phyloP scores from a whole-genome alignment of 192 early-diverging fungal genomes.

The Lobulomyces angularis region DNA sequence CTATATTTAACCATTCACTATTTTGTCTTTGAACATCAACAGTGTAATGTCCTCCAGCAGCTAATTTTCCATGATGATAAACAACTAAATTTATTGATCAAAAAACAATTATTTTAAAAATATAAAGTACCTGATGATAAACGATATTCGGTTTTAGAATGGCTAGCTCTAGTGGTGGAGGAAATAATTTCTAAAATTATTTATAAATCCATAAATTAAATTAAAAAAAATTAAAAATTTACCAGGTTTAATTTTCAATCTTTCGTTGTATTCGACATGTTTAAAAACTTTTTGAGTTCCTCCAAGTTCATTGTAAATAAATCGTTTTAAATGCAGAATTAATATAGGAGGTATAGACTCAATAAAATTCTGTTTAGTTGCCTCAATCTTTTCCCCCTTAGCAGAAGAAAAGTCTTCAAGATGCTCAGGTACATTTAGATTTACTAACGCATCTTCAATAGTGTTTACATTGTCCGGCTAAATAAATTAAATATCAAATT shows the following conservation, averaged over 20 bases:
- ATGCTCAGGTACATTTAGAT: slow-evolving; percentile 61
- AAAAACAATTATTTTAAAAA: slow-evolving; percentile 16
- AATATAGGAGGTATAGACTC: slow-evolving; percentile 80
- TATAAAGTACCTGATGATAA: slow-evolving; percentile 52
- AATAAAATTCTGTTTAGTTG: slow-evolving; percentile 73
- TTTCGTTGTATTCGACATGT: slow-evolving; percentile 57
- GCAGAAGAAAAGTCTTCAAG: slow-evolving; percentile 62
- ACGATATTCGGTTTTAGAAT: slow-evolving; percentile 33
- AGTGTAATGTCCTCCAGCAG: slow-evolving; percentile 93
- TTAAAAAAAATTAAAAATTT: slow-evolving; percentile 1
- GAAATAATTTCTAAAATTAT: slow-evolving; percentile 34
- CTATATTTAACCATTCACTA: slow-evolving; percentile 75
- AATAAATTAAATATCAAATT: slow-evolving; percentile 4
- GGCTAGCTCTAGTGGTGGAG: slow-evolving; percentile 25
- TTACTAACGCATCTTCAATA: slow-evolving; percentile 74
- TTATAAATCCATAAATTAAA: no score
- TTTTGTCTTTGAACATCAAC: slow-evolving; percentile 69
- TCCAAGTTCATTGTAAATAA: slow-evolving; percentile 61
- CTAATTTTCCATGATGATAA: slow-evolving; percentile 82
- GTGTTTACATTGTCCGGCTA: slow-evolving; percentile 53
- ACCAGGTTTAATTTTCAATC: slow-evolving; percentile 54
- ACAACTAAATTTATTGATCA: no score
- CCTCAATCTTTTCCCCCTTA: slow-evolving; percentile 29
- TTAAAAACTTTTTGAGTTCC: slow-evolving; percentile 79
- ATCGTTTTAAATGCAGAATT: slow-evolving; percentile 88